Conservation (phyloP, 345 rosid species). For the Syzygium aqueum region DNA sequence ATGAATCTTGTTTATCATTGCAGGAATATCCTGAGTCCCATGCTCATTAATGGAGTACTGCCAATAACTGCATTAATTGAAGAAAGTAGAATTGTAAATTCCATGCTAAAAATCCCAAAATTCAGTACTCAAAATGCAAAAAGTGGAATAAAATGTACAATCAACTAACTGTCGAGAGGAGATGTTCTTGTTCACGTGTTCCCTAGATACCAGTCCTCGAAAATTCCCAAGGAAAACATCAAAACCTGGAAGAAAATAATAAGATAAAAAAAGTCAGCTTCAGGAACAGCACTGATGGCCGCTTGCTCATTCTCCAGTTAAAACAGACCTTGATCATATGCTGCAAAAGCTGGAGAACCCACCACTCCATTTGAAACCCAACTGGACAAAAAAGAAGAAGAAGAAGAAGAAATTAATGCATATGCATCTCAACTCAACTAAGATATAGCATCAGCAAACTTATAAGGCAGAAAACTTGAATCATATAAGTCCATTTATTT, state of each 20-base stretch:
- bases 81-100: neutral
- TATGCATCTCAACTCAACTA: neutral
- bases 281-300: neutral
- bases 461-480: neutral
- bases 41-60: constrained; percentile 87
- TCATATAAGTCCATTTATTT: neutral
- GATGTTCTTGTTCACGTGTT: constrained; percentile 31
- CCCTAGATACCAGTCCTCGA: constrained; percentile 39
- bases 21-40: constrained; percentile 90
- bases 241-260: constrained; percentile 17
- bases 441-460: neutral
- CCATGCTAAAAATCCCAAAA: neutral
- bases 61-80: constrained; percentile 66
- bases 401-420: neutral
- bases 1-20: constrained; percentile 88
- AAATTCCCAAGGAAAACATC: constrained; percentile 46
- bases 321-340: constrained; percentile 85
- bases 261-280: neutral
- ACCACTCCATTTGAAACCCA: constrained; percentile 97
- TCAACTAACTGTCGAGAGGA: constrained; percentile 23
- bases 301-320: neutral
- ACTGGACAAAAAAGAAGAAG: constrained; percentile 17
- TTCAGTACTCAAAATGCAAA: neutral
- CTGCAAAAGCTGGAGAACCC: constrained; percentile 99
- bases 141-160: neutral